Evolutionary conservation across 495 filamentous ascomycete species (phyloP), one percentile per base, ranked within the genome.

Genomic region (Talaromyces stipitatus): DNA sequence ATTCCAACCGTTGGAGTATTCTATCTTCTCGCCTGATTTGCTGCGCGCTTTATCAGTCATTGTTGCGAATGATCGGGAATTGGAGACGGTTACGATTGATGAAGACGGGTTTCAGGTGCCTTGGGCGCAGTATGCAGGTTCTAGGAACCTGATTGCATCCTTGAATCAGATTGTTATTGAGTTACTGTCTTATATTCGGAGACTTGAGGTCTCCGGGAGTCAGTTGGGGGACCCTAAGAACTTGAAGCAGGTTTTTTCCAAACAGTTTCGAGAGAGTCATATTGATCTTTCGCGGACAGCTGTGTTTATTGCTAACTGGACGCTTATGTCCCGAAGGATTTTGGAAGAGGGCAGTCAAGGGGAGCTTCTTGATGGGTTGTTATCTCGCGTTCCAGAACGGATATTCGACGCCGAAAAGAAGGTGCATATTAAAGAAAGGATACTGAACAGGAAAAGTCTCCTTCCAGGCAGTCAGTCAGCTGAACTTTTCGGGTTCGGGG

Each of bases 1-100:
- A 0, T 61, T 72, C 11, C 64, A 63, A 3, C 48, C 64, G 0
- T 70, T 78, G 69, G 75, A 78, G 57, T 66, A 72, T 54, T 66
- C 73, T 1, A 67, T 78, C 41, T 76, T 78, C 56, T 78, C 75
- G 2, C 72, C 73, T 2, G 74, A 74, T 18, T 63, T 78, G 12
- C 70, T 77, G 58, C 67, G 72, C 48, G 72, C 72, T 5, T 60
- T 78, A 32, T 69, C 71, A 9, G 58, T 78, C 30, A 63, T 77
- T 58, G 67, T 70, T 5, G 73, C 69, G 30, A 78, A 77, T 38
- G 64, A 66, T 29, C 62, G 75, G 26, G 75, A 78, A 54, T 61
- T 69, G 33, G 69, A 72, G 52, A 66, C 58, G 2, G 55, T 78
- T 0, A 62, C 69, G 29, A 73, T 78, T 26, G 61, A 66, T 14